Base-by-base conservation (phyloP, 768 basidiomycete genomes). In the Pleurotus citrinopileatus region DNA sequence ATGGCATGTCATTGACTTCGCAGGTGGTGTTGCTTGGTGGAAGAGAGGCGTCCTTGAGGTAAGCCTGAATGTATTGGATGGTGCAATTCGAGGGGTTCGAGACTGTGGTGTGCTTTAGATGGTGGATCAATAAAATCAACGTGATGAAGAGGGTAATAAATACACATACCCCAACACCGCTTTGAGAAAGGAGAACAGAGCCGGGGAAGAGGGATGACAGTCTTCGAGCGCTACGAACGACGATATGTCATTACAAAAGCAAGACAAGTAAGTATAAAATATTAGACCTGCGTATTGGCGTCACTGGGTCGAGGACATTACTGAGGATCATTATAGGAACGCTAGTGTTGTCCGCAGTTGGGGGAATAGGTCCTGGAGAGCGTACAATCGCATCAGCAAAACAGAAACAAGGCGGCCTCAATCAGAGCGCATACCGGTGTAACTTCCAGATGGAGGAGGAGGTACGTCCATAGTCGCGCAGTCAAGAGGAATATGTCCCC, bases 131-230 rank as follows among this genome's bases (percentile, higher is more conserved):
- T 44, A 2, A n/a, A 17, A 44, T 2, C 10, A 22, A 44, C 17
- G 1, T 44, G 2, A 9, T 9, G 4, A 5, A 2, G 26, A 25
- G 8, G 7, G 23, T 5, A 44, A 2, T 5, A 23, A 61, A n/a
- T 17, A 3, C 15, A 22, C 69, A 22, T 60, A 77, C 74, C 7
- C 76, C 74, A 9, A 69, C 57, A 10, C 71, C 72, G 23, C 75
- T 70, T 52, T 76, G 74, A 4, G 70, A 73, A 17, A 77, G 60
- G 9, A 77, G 70, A 10, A 72, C 69, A 2, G 74, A 71, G n/a
- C 59, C 61, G 2, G 62, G 56, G 59, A 76, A 77, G 8, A 65
- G 66, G 44, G 60, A 55, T 0, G 71, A 70, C 57, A 67, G 73
- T 40, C 72, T 71, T 56, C 69, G 69, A 2, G 75, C 75, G 10